Percentiles rank a stretch among this genome's conserved stretches.
Conservation (phyloP, 2,329 filamentous ascomycete species). For the Dactylella cylindrospora region DNA sequence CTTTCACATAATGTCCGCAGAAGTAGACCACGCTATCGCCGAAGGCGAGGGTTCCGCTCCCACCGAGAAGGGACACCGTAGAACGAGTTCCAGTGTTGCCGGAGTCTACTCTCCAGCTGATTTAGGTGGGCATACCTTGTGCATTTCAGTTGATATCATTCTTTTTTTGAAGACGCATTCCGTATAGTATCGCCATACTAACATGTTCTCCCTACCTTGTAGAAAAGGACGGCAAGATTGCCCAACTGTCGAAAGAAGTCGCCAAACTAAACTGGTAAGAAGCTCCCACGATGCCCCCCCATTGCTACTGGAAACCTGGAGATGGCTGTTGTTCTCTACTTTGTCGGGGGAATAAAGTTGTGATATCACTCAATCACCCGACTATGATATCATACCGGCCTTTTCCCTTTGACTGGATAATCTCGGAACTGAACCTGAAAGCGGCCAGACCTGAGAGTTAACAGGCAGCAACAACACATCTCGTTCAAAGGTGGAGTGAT, state of each 20-base stretch:
- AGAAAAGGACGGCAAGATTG: background rate
- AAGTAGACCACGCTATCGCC: slow-evolving; percentile 16
- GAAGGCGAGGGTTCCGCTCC: background rate
- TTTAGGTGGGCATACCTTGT: slow-evolving; percentile 12
- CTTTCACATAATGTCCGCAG: slow-evolving; percentile 30
- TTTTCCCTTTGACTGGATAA: background rate
- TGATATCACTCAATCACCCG: no score
- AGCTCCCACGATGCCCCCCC: background rate
- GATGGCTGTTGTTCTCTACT: no score
- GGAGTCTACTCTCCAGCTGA: slow-evolving; percentile 22
- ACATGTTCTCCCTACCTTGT: background rate
- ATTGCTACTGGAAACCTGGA: no score
- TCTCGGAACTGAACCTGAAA: slow-evolving; percentile 7
- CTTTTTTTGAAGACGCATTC: background rate
- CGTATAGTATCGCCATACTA: slow-evolving; percentile 1
- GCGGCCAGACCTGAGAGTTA: no score
- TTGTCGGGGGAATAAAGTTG: no score
- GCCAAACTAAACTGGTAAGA: slow-evolving; percentile 32
- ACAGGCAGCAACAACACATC: slow-evolving; percentile 11
- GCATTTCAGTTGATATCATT: background rate
- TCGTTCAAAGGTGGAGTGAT: no score
- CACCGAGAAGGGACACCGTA: slow-evolving; percentile 5
- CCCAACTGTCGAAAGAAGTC: slow-evolving; percentile 16
- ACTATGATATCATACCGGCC: slow-evolving; percentile 22
- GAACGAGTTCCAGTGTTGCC: slow-evolving; percentile 21